Conservation (phyloP, 176 grass and related monocot species). For the Saccharum officinarum region DNA sequence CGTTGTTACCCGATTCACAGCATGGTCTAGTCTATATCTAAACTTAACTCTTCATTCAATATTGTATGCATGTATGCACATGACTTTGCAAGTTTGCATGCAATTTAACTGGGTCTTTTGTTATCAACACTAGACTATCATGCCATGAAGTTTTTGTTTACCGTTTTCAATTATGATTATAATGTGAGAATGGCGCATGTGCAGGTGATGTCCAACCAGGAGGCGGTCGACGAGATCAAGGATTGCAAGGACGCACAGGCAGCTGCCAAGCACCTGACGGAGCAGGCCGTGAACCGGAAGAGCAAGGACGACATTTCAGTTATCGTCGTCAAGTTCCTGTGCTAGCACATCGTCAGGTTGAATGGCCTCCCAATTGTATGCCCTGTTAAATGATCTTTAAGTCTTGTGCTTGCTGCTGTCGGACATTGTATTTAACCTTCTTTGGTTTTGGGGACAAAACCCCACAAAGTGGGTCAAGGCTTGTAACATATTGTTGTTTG, state of each 20-base stretch:
- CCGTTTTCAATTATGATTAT: background rate
- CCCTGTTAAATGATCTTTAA: background rate
- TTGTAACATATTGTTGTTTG: constrained; percentile 39
- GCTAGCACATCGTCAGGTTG: constrained; percentile 31
- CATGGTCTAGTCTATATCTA: background rate
- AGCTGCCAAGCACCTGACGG: constrained; percentile 78
- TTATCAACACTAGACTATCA: background rate
- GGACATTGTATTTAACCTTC: constrained; percentile 19
- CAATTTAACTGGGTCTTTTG: background rate
- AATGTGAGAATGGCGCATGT: background rate
- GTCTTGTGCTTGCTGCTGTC: constrained; percentile 9
- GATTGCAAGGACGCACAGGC: constrained; percentile 72
- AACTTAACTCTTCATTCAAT: background rate
- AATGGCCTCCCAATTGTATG: constrained; percentile 10
- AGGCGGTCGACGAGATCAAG: constrained; percentile 78
- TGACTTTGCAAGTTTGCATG: background rate
- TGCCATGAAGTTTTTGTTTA: background rate
- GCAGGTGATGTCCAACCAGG: constrained; percentile 92
- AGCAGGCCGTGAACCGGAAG: constrained; percentile 64
- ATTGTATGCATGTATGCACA: background rate
- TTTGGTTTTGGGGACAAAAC: constrained; percentile 10
- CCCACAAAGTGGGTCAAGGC: constrained; percentile 24
- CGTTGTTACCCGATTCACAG: background rate
- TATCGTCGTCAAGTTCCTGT: constrained; percentile 70
- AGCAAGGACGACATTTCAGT: constrained; percentile 98